These are phyloP conservation scores for Aspergillus versicolor DNA, from an alignment of 2,329 filamentous ascomycete genomes.

Conservation along the genomic window DNA sequence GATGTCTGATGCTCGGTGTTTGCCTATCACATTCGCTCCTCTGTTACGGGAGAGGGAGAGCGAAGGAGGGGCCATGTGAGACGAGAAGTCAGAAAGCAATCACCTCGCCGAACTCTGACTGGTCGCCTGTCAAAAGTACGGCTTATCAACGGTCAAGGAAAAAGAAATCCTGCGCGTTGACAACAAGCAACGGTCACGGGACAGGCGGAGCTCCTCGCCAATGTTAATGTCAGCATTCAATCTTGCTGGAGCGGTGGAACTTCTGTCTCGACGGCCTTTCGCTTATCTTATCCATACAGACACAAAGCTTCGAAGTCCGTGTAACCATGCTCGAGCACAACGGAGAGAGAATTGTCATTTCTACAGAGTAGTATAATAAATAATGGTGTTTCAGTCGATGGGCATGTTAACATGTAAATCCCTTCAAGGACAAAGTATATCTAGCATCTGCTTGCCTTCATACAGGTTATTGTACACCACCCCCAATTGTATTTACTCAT, in stretches of 20 bases:
- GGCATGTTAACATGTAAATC: no score
- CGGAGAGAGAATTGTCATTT: neutral
- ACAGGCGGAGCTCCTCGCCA: neutral
- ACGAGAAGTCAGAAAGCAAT: neutral
- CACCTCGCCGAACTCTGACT: neutral
- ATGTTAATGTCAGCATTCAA: neutral
- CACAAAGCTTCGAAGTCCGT: neutral
- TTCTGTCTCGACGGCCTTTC: no score
- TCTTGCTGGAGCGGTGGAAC: neutral
- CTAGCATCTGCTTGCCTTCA: neutral
- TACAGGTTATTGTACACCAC: neutral
- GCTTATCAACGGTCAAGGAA: neutral
- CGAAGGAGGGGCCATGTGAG: conserved; percentile 4
- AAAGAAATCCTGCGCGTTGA: neutral
- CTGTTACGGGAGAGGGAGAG: neutral
- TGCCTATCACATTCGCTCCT: conserved; percentile 10
- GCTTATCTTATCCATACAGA: no score
- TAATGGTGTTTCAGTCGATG: neutral
- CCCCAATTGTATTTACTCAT: neutral
- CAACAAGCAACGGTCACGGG: neutral
- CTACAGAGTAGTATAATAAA: neutral
- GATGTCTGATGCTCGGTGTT: conserved; percentile 4
- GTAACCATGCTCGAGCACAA: neutral
- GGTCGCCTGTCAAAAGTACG: neutral
- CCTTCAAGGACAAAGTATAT: neutral